These are phyloP conservation scores for Annona cherimola DNA, from an alignment of 164 flowering plant species.

Conservation along the genomic window DNA sequence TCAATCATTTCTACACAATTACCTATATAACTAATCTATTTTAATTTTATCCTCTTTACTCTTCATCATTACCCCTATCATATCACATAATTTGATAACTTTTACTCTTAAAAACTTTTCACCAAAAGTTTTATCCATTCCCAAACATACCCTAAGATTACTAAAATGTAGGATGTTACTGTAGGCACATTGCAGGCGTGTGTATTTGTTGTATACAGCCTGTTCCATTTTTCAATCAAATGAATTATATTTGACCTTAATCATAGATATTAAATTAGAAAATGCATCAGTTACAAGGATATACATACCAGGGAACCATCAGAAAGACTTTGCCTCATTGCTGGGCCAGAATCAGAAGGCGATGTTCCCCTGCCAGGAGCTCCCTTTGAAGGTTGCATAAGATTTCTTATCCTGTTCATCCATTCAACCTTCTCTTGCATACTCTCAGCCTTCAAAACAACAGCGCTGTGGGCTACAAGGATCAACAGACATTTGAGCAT, in stretches of 20 bases:
- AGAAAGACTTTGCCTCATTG: constrained; percentile 85
- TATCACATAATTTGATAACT: too few relatives aligned
- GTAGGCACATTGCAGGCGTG: too few relatives aligned
- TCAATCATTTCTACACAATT: too few relatives aligned
- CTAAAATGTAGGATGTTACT: too few relatives aligned
- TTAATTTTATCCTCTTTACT: too few relatives aligned
- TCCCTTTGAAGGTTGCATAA: constrained; percentile 57
- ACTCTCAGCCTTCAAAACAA: constrained; percentile 89
- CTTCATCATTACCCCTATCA: too few relatives aligned
- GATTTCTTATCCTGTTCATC: constrained; percentile 67
- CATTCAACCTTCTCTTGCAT: constrained; percentile 78
- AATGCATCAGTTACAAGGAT: background rate
- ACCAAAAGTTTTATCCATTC: too few relatives aligned
- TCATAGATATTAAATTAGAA: background rate
- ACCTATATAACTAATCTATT: too few relatives aligned
- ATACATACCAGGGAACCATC: constrained; percentile 91
- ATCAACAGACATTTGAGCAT: constrained; percentile 1
- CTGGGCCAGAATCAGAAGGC: constrained; percentile 35
- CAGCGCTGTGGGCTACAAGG: constrained; percentile 82
- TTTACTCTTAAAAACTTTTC: too few relatives aligned
- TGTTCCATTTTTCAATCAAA: too few relatives aligned
- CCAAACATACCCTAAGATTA: too few relatives aligned
- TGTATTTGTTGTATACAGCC: too few relatives aligned
- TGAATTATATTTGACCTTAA: background rate
- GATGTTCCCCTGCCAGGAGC: constrained; percentile 38